These are phyloP conservation scores for Nepenthes alata DNA, from an alignment of 179 eudicot genomes.

Conservation along the genomic window DNA sequence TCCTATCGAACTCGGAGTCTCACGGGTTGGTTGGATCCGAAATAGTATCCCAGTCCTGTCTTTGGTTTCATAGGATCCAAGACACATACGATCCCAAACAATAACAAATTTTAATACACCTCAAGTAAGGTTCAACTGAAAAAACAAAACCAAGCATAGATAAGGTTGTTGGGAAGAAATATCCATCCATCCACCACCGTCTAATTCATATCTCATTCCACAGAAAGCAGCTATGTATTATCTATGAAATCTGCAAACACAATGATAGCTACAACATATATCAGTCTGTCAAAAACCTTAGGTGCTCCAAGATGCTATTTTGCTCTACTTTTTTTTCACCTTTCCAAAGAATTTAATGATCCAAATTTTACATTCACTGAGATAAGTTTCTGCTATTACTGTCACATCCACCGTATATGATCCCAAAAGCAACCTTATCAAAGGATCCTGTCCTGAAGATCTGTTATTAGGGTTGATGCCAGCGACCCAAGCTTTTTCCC, in stretches of 20 bases:
- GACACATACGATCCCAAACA: too few relatives aligned
- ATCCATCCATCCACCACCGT: too few relatives aligned
- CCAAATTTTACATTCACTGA: constrained; percentile 25
- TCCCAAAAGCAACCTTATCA: constrained; percentile 17
- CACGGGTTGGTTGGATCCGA: too few relatives aligned
- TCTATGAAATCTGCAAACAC: not conserved
- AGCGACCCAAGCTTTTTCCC: constrained; percentile 76
- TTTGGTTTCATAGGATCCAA: too few relatives aligned
- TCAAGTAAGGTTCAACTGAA: too few relatives aligned
- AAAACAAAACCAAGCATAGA: too few relatives aligned
- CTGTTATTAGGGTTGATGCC: constrained; percentile 62
- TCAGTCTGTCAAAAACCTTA: constrained; percentile 6
- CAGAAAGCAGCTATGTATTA: not conserved
- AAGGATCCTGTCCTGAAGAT: constrained; percentile 81
- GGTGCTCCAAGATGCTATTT: constrained; percentile 9
- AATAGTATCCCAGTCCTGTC: too few relatives aligned
- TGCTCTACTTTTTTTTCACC: too few relatives aligned
- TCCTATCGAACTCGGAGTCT: not conserved
- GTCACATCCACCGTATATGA: constrained; percentile 9
- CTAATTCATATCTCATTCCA: too few relatives aligned
- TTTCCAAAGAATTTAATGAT: constrained; percentile 15
- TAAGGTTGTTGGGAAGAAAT: too few relatives aligned
- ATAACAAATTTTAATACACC: too few relatives aligned
- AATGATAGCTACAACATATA: constrained; percentile 8
- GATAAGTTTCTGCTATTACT: constrained; percentile 7